Conservation (phyloP, 495 filamentous ascomycete species). For the Podospora conica region DNA sequence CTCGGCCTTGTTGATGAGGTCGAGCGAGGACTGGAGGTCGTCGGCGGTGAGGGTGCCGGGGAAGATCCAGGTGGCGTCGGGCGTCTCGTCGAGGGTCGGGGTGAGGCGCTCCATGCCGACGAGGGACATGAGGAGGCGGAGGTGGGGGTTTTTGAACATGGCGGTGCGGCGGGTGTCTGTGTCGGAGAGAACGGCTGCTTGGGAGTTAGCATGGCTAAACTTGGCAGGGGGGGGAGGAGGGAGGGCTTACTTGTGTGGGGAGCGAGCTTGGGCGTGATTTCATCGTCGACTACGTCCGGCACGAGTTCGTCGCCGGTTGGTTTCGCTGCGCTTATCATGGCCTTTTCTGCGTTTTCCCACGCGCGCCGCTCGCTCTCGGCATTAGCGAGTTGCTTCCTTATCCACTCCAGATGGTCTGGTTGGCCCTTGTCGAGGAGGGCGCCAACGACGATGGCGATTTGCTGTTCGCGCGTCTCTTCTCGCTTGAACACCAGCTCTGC, state of each 20-base stretch:
- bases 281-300: slow-evolving; percentile 30
- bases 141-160: slow-evolving; percentile 83
- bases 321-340: slow-evolving; percentile 32
- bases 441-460: slow-evolving; percentile 72
- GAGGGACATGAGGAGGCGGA: slow-evolving; percentile 78
- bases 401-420: slow-evolving; percentile 69
- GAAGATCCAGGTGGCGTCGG: slow-evolving; percentile 72
- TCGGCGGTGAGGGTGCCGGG: slow-evolving; percentile 58
- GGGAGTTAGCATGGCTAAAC: slow-evolving; percentile 7
- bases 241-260: slow-evolving; percentile 39
- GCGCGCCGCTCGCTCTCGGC: slow-evolving; percentile 68
- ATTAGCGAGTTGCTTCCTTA: slow-evolving; percentile 60
- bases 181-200: slow-evolving; percentile 57
- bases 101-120: slow-evolving; percentile 66
- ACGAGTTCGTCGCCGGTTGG: slow-evolving; percentile 26
- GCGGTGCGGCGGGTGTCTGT: slow-evolving; percentile 62
- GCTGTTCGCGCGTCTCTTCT: slow-evolving; percentile 54
- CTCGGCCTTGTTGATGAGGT: slow-evolving; percentile 63
- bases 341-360: slow-evolving; percentile 69
- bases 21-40: slow-evolving; percentile 53
- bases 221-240: background rate
- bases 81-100: slow-evolving; percentile 55
- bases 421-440: slow-evolving; percentile 72
- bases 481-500: slow-evolving; percentile 77
- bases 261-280: slow-evolving; percentile 30